Evolutionary conservation across 106 monocot genomes (phyloP).

Genomic region (Acanthochlamys bracteata): DNA sequence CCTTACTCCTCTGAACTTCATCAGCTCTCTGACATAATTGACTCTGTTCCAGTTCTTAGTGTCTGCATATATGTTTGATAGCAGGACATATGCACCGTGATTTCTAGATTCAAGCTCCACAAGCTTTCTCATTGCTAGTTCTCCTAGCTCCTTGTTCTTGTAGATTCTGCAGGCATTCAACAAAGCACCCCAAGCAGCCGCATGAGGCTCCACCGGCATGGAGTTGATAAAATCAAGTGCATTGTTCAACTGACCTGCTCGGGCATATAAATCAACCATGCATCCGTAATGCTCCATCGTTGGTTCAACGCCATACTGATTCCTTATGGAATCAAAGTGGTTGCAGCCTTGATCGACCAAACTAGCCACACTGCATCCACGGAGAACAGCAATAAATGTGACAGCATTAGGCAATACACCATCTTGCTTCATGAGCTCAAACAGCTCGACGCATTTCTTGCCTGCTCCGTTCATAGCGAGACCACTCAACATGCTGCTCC

Average conservation of each 20-base stretch:
- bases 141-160: slow-evolving; percentile 37
- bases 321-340: slow-evolving; percentile 40
- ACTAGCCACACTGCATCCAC: slow-evolving; percentile 81
- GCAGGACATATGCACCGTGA: slow-evolving; percentile 66
- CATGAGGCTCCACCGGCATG: slow-evolving; percentile 27
- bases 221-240: slow-evolving; percentile 50
- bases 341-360: slow-evolving; percentile 48
- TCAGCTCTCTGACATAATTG: slow-evolving; percentile 38
- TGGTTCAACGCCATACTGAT: slow-evolving; percentile 34
- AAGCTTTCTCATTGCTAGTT: slow-evolving; percentile 45
- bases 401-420: slow-evolving; percentile 42
- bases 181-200: slow-evolving; percentile 71
- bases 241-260: slow-evolving; percentile 52
- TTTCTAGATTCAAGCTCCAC: slow-evolving; percentile 61
- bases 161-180: slow-evolving; percentile 80
- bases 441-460: no score
- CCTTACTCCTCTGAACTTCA: slow-evolving; percentile 57
- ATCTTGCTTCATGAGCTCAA: slow-evolving; percentile 88
- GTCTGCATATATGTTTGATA: slow-evolving; percentile 78
- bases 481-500: slow-evolving; percentile 89
- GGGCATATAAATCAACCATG: slow-evolving; percentile 77
- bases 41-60: slow-evolving; percentile 59
- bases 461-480: no score
- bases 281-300: slow-evolving; percentile 59
- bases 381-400: slow-evolving; percentile 62